Evolutionary conservation across 805 yeast species (phyloP), one percentile per base, ranked within the genome.

Genomic region (Priceomyces medius): DNA sequence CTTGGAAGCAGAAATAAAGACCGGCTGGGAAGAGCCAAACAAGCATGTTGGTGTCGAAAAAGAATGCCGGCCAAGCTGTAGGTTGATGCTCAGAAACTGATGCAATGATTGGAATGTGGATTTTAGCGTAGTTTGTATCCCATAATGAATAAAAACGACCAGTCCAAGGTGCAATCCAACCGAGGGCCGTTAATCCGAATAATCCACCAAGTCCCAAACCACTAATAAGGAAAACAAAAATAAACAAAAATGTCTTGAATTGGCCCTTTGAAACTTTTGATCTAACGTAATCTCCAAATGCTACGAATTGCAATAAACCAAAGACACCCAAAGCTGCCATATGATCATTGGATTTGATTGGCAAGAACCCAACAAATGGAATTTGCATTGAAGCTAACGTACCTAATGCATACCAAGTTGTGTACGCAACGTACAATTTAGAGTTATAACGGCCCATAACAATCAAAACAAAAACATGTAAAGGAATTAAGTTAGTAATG

Each of bases 21-120:
- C 99, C 99, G 4, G 90, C 97, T 40, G 99, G 99, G 87, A 93
- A 93, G 53, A 93, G 74, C 99, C 99, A 95, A 56, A 91, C 87
- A 66, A 93, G 74, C 74, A 91, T 79, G 56, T 82, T 87, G 38
- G 93, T 83, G 64, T 93, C 99, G 61, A 91, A 88, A 78, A 88
- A 93, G 64, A 93, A 95, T 9, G 97, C 81, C 8, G 98, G 96
- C 99, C 99, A 93, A 3, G 99, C 96, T n/a, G 98, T 91, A 45
- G 99, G 99, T 74, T 93, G 99, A 73, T 93, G 99, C 71, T 93
- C 99, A 10, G 97, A 88, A 28, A 93, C 99, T 3, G 97, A 90
- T 1, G 99, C 99, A 66, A 93, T 93, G 60, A 93, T 93, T 34
- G 99, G 99, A 56, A 93, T 93, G 62, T 93, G 99, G 51, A 93